Conservation (phyloP, 306 rosid genomes). For the Crotalaria pallida region DNA sequence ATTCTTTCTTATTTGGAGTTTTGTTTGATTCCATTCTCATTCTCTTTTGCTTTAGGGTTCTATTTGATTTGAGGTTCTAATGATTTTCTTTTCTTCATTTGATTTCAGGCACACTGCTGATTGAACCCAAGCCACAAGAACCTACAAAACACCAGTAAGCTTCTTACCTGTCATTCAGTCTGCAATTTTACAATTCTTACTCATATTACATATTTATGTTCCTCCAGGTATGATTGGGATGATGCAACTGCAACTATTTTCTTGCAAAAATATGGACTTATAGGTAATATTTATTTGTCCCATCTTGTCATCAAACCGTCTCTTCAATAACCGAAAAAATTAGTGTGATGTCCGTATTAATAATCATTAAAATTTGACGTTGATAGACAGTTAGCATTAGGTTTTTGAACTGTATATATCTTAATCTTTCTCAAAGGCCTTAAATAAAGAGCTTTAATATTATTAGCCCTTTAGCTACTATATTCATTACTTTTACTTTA, state of each 20-base stretch:
- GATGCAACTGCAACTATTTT: slow-evolving; percentile 92
- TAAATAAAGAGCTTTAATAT: not conserved
- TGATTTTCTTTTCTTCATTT: not conserved
- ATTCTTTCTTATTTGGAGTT: too few species aligned
- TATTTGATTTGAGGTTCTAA: too few species aligned
- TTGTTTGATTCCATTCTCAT: too few species aligned
- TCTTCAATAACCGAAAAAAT: not conserved
- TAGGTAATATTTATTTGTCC: slow-evolving; percentile 38
- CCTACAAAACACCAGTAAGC: slow-evolving; percentile 92
- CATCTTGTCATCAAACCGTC: not conserved
- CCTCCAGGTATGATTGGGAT: slow-evolving; percentile 95
- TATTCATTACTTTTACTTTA: not conserved
- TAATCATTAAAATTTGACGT: not conserved
- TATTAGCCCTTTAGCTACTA: not conserved
- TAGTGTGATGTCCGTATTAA: not conserved
- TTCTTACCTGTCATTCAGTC: slow-evolving; percentile 17
- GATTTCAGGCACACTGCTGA: slow-evolving; percentile 70
- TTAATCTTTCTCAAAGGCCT: not conserved
- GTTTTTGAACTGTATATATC: not conserved
- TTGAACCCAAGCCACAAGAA: slow-evolving; percentile 98
- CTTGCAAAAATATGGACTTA: slow-evolving; percentile 75
- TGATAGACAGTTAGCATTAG: not conserved
- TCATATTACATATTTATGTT: slow-evolving; percentile 11
- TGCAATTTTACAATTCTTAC: slow-evolving; percentile 9
- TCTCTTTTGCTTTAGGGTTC: too few species aligned